A percentile compares a stretch with the other conserved stretches of the same genome.
Evolutionary conservation across 805 yeast genomes (phyloP).

Genomic region (Spathaspora sp.): DNA sequence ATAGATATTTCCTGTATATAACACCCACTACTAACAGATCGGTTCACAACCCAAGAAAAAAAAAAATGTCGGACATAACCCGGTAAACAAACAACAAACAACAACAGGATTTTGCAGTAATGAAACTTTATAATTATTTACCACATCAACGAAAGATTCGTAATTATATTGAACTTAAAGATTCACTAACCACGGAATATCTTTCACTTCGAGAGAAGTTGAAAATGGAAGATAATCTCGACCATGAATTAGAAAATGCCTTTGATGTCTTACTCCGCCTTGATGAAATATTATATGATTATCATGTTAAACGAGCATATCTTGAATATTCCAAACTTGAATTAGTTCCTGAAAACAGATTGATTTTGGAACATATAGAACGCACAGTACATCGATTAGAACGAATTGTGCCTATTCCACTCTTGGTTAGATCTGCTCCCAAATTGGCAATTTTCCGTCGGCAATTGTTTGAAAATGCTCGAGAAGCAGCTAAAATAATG

Average conservation of each 20-base stretch:
- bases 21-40: background rate
- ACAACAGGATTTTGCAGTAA: background rate
- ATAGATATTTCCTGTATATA: background rate
- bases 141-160: constrained; percentile 12
- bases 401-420: constrained; percentile 18
- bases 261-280: constrained; percentile 18
- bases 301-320: constrained; percentile 21
- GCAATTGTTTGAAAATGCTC: constrained; percentile 25
- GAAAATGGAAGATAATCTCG: constrained; percentile 6
- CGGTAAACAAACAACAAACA: background rate
- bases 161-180: constrained; percentile 15
- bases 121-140: background rate
- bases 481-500: constrained; percentile 28
- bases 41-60: no score
- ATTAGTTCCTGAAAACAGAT: constrained; percentile 6
- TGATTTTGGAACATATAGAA: constrained; percentile 14
- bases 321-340: constrained; percentile 15
- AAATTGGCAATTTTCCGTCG: constrained; percentile 25
- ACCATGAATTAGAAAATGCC: constrained; percentile 8
- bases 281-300: constrained; percentile 25
- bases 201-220: constrained; percentile 10
- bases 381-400: constrained; percentile 15
- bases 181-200: constrained; percentile 7
- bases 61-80: no score
- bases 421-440: constrained; percentile 11